These are phyloP conservation scores for Calocybe gangraenosa DNA, from an alignment of 768 basidiomycete species.

Conservation along the genomic window DNA sequence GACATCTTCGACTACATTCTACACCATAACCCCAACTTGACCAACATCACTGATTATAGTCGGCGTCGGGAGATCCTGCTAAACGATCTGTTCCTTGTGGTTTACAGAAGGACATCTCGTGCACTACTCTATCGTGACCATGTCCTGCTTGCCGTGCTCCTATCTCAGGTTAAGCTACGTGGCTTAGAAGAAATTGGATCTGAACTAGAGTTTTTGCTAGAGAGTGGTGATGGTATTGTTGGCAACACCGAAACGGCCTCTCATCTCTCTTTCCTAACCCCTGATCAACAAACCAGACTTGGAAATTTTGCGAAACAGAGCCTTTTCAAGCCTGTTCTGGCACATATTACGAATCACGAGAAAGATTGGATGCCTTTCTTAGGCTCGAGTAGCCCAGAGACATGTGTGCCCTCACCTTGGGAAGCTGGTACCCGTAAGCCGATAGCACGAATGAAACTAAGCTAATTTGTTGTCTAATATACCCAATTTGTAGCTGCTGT, in stretches of 20 bases:
- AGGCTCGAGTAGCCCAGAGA: conserved; percentile 62
- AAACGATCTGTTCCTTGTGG: conserved; percentile 83
- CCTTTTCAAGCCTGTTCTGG: conserved; percentile 74
- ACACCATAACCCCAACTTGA: conserved; percentile 87
- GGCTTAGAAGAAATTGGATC: conserved; percentile 76
- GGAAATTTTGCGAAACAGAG: conserved; percentile 66
- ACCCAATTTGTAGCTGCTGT: conserved; percentile 48
- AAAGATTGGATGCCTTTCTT: conserved; percentile 73
- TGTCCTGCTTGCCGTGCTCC: conserved; percentile 83
- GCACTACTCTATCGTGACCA: conserved; percentile 89
- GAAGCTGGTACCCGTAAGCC: conserved; percentile 67
- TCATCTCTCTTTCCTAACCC: conserved; percentile 46
- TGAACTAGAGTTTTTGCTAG: conserved; percentile 89
- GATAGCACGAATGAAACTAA: conserved; percentile 12
- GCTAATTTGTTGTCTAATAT: conserved; percentile 6
- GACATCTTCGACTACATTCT: conserved; percentile 97
- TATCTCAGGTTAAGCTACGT: conserved; percentile 85
- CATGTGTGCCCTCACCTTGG: conserved; percentile 74
- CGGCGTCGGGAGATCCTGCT: conserved; percentile 75
- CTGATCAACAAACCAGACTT: conserved; percentile 68
- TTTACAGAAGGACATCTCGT: conserved; percentile 86
- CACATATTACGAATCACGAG: conserved; percentile 56
- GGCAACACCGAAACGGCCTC: conserved; percentile 30
- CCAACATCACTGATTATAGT: conserved; percentile 67
- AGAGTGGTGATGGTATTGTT: conserved; percentile 69